A percentile compares a stretch with the other conserved stretches of the same genome.
Conservation (phyloP, 2,329 filamentous ascomycete genomes). For the Sphaerostilbella broomeana region DNA sequence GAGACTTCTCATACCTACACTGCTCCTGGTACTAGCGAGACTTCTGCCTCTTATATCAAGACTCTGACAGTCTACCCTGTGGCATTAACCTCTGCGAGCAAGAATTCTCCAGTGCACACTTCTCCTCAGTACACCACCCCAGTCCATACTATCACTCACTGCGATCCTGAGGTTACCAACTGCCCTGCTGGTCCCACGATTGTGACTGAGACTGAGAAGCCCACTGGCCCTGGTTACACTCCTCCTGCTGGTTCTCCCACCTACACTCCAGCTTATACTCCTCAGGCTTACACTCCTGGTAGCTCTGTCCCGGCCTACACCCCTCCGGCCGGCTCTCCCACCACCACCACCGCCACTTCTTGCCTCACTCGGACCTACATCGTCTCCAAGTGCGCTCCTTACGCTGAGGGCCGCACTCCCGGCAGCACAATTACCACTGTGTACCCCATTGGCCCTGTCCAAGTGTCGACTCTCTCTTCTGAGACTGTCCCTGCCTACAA, state of each 20-base stretch:
- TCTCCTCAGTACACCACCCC: slow-evolving; percentile 29
- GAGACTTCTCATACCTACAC: too few relatives aligned
- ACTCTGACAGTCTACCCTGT: too few relatives aligned
- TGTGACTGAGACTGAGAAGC: slow-evolving; percentile 28
- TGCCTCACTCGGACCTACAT: slow-evolving; percentile 29
- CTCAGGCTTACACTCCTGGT: slow-evolving; percentile 1
- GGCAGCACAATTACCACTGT: slow-evolving; percentile 25
- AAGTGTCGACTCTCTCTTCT: slow-evolving; percentile 21
- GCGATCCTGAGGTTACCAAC: slow-evolving; percentile 35
- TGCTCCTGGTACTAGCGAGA: neutral
- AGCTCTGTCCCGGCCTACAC: neutral
- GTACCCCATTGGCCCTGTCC: slow-evolving; percentile 18
- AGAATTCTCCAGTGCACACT: too few relatives aligned
- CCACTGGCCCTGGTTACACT: slow-evolving; percentile 3
- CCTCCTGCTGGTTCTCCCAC: slow-evolving; percentile 4
- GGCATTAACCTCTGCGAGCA: too few relatives aligned
- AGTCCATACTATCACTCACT: slow-evolving; percentile 45
- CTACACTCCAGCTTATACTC: neutral
- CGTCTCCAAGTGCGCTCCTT: slow-evolving; percentile 26
- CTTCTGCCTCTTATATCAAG: too few relatives aligned
- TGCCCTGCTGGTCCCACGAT: slow-evolving; percentile 28
- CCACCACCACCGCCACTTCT: slow-evolving; percentile 17
- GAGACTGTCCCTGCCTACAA: slow-evolving; percentile 7
- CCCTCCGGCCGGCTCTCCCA: neutral
- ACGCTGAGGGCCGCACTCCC: slow-evolving; percentile 25